Base-by-base conservation (phyloP, 73 alveolate genomes). In the Paramecium pentaurelia region DNA sequence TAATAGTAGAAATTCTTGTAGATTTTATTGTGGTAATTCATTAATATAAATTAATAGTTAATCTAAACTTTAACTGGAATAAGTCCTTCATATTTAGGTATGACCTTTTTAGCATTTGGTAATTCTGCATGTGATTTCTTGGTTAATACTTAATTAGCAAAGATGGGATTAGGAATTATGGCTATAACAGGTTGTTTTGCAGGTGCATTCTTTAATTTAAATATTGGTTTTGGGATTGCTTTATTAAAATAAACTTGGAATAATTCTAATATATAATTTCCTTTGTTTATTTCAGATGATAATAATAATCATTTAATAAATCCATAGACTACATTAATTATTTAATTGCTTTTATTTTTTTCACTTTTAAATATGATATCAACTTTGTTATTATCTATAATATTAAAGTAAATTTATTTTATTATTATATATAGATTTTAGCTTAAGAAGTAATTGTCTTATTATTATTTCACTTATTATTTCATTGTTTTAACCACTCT, bases 131-230 rank as follows among this genome's bases (percentile, higher is more conserved):
- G 99, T 28, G 99, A 98, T 94, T 95, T 98, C 86, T 85, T 96
- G 71, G 97, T 98, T 10, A 97, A 98, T 89, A 93, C 98, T 12
- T 93, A 98, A 47, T 88, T 98, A 64, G 99, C 99, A 8, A 95
- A 93, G 86, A 95, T 96, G 89, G 99, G 99, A 27, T 94, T 96
- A 89, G 98, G 98, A 9, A 98, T 95, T 85, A 98, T 98, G 99
- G 99, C 99, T 18, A 51, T 98, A 18, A 96, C 99, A 28, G 99
- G 99, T 28, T 98, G 99, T 86, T 97, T 97, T 75, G 99, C 99
- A 1, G 99, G 99, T 49, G 98, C 99, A 14, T 86, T 98, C 12
- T 98, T 98, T 88, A 98, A 98, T 92, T 71, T 96, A 37, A 95
- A 96, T 70, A 59, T 98, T 9, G 99, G 99, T 4, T 94, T 98